Evolutionary conservation across 2,329 filamentous ascomycete species (phyloP).

Genomic region (Neofusicoccum umdonicola): DNA sequence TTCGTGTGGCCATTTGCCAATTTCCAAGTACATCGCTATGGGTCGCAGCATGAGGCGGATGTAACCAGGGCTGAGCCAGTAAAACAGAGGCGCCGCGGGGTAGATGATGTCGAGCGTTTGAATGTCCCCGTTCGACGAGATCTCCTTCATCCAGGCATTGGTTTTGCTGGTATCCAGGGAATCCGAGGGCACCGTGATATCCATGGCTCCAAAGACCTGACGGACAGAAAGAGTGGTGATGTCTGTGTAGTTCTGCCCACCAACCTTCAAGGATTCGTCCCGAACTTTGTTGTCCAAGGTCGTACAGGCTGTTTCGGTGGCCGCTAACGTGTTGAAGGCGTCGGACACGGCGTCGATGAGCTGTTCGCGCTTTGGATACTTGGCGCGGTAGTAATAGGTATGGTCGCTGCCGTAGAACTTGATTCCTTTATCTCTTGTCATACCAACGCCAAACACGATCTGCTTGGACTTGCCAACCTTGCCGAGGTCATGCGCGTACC

Average conservation of each 20-base stretch:
- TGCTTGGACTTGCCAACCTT: slow-evolving; percentile 27
- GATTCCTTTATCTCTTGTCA: slow-evolving; percentile 40
- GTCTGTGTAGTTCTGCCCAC: slow-evolving; percentile 41
- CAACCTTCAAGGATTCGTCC: slow-evolving; percentile 29
- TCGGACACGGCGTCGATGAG: slow-evolving; percentile 36
- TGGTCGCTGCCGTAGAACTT: slow-evolving; percentile 42
- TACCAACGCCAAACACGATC: slow-evolving; percentile 43
- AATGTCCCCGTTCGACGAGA: slow-evolving; percentile 44
- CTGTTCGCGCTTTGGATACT: slow-evolving; percentile 26
- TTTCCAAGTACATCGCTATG: slow-evolving; percentile 42
- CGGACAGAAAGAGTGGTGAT: slow-evolving; percentile 42
- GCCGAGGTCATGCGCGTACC: slow-evolving; percentile 38
- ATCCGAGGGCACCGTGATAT: slow-evolving; percentile 37
- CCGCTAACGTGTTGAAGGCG: slow-evolving; percentile 40
- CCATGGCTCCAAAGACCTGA: slow-evolving; percentile 43
- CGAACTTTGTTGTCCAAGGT: slow-evolving; percentile 33
- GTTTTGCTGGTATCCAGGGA: slow-evolving; percentile 28
- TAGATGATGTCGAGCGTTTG: slow-evolving; percentile 46
- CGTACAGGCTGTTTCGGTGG: slow-evolving; percentile 34
- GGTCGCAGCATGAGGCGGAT: slow-evolving; percentile 46
- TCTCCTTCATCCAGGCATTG: slow-evolving; percentile 44
- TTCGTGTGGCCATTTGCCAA: slow-evolving; percentile 37
- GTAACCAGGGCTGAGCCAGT: slow-evolving; percentile 43
- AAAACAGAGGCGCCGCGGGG: slow-evolving; percentile 43
- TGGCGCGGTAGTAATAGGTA: slow-evolving; percentile 40